Evolutionary conservation across 805 yeast genomes (phyloP), one percentile per base, ranked within the genome.

Genomic region (Myxozyma sirexii): DNA sequence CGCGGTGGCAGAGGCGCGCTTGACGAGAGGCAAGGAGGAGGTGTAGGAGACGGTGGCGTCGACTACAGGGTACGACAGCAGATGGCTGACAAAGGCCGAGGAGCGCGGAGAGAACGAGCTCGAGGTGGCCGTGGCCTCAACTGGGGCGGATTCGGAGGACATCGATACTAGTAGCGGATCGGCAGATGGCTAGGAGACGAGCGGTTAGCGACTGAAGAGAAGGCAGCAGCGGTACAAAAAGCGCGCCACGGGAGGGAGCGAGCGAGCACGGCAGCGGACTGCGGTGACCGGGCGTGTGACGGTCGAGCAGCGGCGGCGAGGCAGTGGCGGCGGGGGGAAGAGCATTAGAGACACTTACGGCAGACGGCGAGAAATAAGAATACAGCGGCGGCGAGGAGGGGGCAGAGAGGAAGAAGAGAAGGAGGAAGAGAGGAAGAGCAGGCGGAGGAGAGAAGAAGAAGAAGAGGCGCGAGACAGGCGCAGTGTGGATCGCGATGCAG

Each of bases 11-110:
- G 61, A 56, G 6, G 60, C 64, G 43, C 49, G 54, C 62, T 56
- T 31, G 42, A 62, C 66, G 31, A 60, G 53, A 4, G 61, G 54
- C 29, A 62, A 26, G 5, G 59, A 51, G n/a, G 64, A 13, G 13
- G 66, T 60, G 58, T 60, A 62, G 29, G 54, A 26, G 41, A 62
- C 56, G 35, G 66, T 56, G 12, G 65, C 59, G 35, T 45, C 55
- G 35, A 62, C 59, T 24, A 62, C 41, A 21, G 66, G 66, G 39
- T 62, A 62, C 37, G 64, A 59, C 26, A 43, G 56, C 44, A 62
- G 50, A 29, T 62, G 66, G 39, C 51, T 44, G 38, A 62, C 41
- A 56, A 60, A 44, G 26, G 60, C 64, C 37, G 63, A 62, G 33
- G 52, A n/a, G 51, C 27, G 42, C 17, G 50, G 38, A n/a, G 48